phyloP scores from a whole-genome alignment of 2,329 filamentous ascomycete genomes.

The Ascochyta viciae-villosae region DNA sequence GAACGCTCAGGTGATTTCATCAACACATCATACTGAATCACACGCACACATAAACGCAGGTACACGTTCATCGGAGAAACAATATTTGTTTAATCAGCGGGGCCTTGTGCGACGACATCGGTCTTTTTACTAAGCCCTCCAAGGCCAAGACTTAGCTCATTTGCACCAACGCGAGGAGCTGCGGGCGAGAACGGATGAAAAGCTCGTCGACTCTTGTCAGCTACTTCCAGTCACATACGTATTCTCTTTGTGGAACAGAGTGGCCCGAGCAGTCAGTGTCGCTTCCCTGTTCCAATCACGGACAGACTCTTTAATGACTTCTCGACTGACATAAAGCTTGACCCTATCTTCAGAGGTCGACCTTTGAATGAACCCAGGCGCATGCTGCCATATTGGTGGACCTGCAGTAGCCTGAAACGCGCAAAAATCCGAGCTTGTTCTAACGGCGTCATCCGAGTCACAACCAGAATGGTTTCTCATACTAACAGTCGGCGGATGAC shows the following conservation, averaged over 20 bases:
- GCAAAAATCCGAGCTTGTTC: neutral
- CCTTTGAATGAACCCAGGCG: neutral
- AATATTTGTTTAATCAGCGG: neutral
- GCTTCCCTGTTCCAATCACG: neutral
- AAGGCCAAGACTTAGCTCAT: neutral
- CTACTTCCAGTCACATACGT: neutral
- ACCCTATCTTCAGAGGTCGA: neutral
- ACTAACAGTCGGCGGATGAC: neutral
- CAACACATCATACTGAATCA: neutral
- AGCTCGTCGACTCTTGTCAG: neutral
- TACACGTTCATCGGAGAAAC: no score
- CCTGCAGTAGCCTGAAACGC: slow-evolving; percentile 35
- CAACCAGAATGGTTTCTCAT: neutral
- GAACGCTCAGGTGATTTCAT: neutral
- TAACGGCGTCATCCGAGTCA: neutral
- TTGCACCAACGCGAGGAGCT: neutral
- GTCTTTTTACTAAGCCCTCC: neutral
- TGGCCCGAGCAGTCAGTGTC: neutral
- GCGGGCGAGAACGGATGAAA: neutral
- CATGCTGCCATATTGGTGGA: slow-evolving; percentile 12
- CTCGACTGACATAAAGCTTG: neutral
- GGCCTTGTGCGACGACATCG: neutral
- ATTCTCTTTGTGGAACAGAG: neutral
- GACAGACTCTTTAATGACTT: neutral
- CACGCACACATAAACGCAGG: neutral